These are phyloP conservation scores for Flaveria bidentis DNA, from an alignment of 129 eudicot species.

Conservation along the genomic window DNA sequence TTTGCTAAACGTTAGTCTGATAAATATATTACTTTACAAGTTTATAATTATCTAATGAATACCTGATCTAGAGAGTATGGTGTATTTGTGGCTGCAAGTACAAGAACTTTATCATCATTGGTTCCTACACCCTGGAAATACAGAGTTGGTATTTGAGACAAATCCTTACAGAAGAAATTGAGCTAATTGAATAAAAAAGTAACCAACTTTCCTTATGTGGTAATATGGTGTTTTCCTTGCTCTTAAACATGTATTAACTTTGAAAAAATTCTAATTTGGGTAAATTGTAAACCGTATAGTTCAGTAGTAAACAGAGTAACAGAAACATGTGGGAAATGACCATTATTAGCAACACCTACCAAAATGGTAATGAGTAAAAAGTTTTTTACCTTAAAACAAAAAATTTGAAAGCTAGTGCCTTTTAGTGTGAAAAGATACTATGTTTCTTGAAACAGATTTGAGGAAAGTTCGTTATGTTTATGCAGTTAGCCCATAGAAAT, in stretches of 20 bases:
- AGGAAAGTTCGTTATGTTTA: not conserved
- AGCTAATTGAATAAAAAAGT: not conserved
- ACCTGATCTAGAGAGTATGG: constrained; percentile 93
- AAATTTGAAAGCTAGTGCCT: not conserved
- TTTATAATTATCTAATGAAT: not conserved
- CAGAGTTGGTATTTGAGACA: not conserved
- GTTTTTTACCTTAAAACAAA: not conserved
- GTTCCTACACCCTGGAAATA: constrained; percentile 74
- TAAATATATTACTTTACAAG: not conserved
- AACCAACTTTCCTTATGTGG: not conserved
- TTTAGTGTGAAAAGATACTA: not conserved
- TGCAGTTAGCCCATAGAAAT: not conserved
- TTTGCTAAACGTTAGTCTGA: not conserved
- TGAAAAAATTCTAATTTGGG: too few species aligned
- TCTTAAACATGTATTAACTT: not conserved
- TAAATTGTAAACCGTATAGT: not conserved
- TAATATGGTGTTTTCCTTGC: not conserved
- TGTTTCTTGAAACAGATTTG: not conserved
- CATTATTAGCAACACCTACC: not conserved
- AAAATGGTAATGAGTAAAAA: not conserved
- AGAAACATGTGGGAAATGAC: not conserved
- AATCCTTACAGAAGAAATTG: not conserved
- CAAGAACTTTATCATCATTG: constrained; percentile 91
- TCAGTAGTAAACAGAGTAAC: not conserved
- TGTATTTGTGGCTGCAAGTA: constrained; percentile 90